Conservation (phyloP, 1,284 basidiomycete species). For the Spongiforma sp. region DNA sequence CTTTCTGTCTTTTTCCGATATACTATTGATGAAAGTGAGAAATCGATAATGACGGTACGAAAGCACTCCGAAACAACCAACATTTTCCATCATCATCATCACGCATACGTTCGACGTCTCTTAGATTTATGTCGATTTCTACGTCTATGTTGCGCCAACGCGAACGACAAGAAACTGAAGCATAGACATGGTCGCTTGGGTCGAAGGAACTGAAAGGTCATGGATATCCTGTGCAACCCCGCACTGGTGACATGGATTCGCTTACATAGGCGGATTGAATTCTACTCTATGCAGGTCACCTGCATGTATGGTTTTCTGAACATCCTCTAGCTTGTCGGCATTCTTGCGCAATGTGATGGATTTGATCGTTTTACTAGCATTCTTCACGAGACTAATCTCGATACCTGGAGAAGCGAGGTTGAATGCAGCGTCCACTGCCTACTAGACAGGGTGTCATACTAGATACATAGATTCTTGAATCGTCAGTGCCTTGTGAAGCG, state of each 20-base stretch:
- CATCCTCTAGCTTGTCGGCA: background rate
- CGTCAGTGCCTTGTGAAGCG: background rate
- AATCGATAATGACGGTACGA: background rate
- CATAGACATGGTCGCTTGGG: constrained; percentile 2
- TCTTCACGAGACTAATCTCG: background rate
- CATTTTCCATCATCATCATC: constrained; percentile 11
- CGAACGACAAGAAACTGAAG: constrained; percentile 2
- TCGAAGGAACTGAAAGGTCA: background rate
- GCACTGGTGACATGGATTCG: background rate
- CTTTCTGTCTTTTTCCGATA: constrained; percentile 21
- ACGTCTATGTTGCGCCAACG: background rate
- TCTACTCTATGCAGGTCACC: background rate
- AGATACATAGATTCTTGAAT: constrained; percentile 11
- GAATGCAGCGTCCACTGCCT: background rate
- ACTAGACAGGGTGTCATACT: background rate
- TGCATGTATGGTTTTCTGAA: background rate
- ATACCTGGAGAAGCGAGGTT: background rate
- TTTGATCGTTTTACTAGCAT: background rate
- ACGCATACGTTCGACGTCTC: constrained; percentile 7
- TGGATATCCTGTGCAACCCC: background rate
- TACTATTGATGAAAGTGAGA: constrained; percentile 10
- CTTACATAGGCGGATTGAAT: background rate
- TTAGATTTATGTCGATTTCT: constrained; percentile 5
- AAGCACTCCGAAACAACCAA: constrained; percentile 6
- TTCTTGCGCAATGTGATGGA: background rate